Evolutionary conservation across 1,284 basidiomycete species (phyloP), one percentile per base, ranked within the genome.

Genomic region (Hymenochaete sp.): DNA sequence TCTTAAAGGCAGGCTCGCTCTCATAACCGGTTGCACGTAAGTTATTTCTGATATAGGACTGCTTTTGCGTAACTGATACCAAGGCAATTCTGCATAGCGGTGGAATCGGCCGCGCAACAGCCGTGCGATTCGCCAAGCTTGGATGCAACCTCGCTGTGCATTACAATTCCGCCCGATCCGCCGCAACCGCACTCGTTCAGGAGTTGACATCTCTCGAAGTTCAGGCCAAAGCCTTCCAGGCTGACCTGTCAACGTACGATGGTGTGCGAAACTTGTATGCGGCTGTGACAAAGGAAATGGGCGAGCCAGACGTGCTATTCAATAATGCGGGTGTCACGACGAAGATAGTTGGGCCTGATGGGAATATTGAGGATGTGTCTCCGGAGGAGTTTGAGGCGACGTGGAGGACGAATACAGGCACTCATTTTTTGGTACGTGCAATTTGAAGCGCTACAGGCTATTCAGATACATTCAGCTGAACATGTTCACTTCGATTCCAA

Each of bases 121-220:
- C 73, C 0, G 55, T 66, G 5, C 57, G 62, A 10, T 62, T 77
- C 14, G 73, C 70, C 1, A 54, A 59, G 1, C 64, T 58, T 13
- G 73, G 73, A 2, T 70, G 70, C 48, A 67, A 65, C 21, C 69
- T 76, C 52, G 74, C 74, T 5, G 64, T 76, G 14, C 73, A 76
- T 56, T 73, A 72, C 56, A 61, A 67, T 44, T 59, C 66, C 1
- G 59, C 67, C 5, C 51, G 57, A 28, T 58, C 52, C 1, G 59
- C 61, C 42, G 64, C 64, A 0, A 56, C 62, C 1, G 58, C 58
- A 3, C 62, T 75, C 11, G 65, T 69, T n/a, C 29, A 53, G 2
- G 60, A 70, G 38, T 53, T 75, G 1, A 49, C 53, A 14, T 42
- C 55, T 1, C 52, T 62, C 7, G 63, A 59, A 21, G 63, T 71